These are phyloP conservation scores for Albizia julibrissin DNA, from an alignment of 306 rosid species.

Conservation along the genomic window DNA sequence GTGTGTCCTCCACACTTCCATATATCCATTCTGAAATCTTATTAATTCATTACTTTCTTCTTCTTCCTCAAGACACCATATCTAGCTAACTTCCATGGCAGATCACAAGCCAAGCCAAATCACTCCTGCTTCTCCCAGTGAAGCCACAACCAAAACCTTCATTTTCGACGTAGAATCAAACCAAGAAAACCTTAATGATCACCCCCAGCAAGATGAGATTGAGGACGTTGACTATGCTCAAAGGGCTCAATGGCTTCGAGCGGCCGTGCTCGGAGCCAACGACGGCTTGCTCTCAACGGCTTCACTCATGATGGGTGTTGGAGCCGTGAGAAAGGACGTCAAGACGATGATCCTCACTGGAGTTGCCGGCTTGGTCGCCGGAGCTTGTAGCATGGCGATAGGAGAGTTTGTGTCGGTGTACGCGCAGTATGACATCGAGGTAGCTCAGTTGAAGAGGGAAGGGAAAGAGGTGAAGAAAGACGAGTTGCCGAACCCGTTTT, in stretches of 20 bases:
- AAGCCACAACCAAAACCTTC: background rate
- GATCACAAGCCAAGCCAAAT: background rate
- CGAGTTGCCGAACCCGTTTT: slow-evolving; percentile 41
- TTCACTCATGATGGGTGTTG: slow-evolving; percentile 49
- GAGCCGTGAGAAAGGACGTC: slow-evolving; percentile 41
- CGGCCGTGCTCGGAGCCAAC: slow-evolving; percentile 46
- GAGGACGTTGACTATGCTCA: slow-evolving; percentile 36
- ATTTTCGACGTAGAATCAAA: slow-evolving; percentile 7
- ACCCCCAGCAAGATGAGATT: background rate
- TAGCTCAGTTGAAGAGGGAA: slow-evolving; percentile 37
- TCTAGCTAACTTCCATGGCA: slow-evolving; percentile 24
- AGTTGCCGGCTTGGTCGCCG: slow-evolving; percentile 39
- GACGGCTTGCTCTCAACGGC: slow-evolving; percentile 50
- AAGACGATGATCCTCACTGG: slow-evolving; percentile 47
- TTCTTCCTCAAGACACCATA: background rate
- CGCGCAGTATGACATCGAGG: slow-evolving; percentile 46
- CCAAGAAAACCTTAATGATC: background rate
- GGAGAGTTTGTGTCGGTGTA: slow-evolving; percentile 52
- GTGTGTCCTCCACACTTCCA: slow-evolving; percentile 20
- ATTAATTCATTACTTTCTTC: background rate
- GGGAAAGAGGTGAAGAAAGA: background rate
- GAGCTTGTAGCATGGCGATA: slow-evolving; percentile 54
- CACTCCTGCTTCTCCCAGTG: background rate
- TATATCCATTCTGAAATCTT: background rate
- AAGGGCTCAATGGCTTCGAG: slow-evolving; percentile 52